Conservation (phyloP, 192 early-diverging fungal genomes). For the Spinellus fusiger region DNA sequence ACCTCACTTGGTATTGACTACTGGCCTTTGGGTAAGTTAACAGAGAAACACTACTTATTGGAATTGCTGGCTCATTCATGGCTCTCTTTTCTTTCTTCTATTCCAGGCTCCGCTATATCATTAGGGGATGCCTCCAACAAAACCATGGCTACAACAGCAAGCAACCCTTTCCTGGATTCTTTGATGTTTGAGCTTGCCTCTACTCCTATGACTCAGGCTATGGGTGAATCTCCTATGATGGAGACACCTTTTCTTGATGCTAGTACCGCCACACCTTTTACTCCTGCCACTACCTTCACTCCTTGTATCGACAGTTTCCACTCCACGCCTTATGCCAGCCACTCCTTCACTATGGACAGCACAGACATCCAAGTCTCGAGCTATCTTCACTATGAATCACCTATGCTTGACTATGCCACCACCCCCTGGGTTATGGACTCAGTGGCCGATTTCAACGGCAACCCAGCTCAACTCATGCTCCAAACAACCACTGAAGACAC, state of each 20-base stretch:
- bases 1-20: too few species aligned
- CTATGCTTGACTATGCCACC: background rate
- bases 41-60: too few species aligned
- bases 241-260: background rate
- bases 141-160: background rate
- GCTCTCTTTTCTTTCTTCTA: too few species aligned
- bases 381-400: background rate
- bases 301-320: background rate
- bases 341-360: background rate
- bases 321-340: background rate
- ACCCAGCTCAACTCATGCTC: background rate
- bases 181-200: too few species aligned
- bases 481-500: background rate
- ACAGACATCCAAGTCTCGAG: background rate
- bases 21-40: too few species aligned
- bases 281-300: background rate
- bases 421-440: background rate
- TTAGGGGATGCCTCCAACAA: too few species aligned
- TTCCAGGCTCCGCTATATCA: too few species aligned
- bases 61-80: too few species aligned
- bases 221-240: background rate
- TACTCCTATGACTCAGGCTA: background rate
- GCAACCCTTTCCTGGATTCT: background rate
- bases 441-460: background rate
- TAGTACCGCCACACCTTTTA: background rate